phyloP scores from a whole-genome alignment of 1,284 basidiomycete species.

The Blastosporella zonata region DNA sequence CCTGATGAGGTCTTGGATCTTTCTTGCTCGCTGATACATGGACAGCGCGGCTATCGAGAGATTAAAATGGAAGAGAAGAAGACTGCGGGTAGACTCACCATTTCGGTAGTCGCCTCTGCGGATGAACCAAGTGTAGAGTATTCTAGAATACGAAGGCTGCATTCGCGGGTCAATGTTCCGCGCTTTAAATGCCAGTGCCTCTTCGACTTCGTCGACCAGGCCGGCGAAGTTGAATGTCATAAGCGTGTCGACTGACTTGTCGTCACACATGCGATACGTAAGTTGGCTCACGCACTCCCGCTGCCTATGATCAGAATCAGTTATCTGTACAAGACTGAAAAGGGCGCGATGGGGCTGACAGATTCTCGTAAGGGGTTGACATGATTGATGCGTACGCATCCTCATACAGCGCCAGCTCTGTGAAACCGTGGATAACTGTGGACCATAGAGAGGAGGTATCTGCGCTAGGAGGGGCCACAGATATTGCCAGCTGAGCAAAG shows the following conservation, averaged over 20 bases:
- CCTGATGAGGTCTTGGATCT: slow-evolving; percentile 61
- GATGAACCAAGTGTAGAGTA: slow-evolving; percentile 95
- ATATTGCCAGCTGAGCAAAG: slow-evolving; percentile 78
- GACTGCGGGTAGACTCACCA: slow-evolving; percentile 48
- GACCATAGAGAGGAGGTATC: slow-evolving; percentile 73
- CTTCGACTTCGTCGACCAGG: slow-evolving; percentile 86
- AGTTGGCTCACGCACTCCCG: slow-evolving; percentile 78
- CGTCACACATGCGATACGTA: slow-evolving; percentile 92
- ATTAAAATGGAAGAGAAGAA: slow-evolving; percentile 13
- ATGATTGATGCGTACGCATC: slow-evolving; percentile 83
- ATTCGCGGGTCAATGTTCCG: slow-evolving; percentile 89
- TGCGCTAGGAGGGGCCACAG: slow-evolving; percentile 51
- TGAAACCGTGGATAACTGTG: slow-evolving; percentile 74
- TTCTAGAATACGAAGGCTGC: slow-evolving; percentile 85
- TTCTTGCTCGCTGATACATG: slow-evolving; percentile 93
- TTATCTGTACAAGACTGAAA: background rate
- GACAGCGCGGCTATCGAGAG: slow-evolving; percentile 69
- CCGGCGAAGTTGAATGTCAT: slow-evolving; percentile 86
- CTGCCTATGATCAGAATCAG: slow-evolving; percentile 47
- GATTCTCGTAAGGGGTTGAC: slow-evolving; percentile 66
- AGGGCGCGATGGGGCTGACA: slow-evolving; percentile 53
- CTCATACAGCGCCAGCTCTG: slow-evolving; percentile 73
- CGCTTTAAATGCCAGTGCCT: slow-evolving; percentile 89
- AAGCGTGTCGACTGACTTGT: slow-evolving; percentile 75
- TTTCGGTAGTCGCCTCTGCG: slow-evolving; percentile 84